Evolutionary conservation across 768 basidiomycete species (phyloP), one percentile per base, ranked within the genome.

Genomic region (Cystofilobasidium ferigula): DNA sequence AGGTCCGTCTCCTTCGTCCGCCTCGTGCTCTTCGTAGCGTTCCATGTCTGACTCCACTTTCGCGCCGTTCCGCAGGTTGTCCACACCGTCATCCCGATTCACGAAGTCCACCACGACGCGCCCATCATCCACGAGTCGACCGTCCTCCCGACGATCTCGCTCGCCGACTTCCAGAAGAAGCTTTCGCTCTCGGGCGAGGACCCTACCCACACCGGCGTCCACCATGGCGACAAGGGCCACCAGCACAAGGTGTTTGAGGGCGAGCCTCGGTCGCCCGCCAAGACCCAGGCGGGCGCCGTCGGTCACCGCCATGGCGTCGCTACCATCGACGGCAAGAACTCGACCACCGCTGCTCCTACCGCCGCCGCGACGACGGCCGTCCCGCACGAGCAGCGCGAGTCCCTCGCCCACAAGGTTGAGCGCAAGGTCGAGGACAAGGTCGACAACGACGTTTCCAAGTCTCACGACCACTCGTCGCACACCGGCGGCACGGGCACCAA

Each of bases 31-130:
- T n/a, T n/a, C n/a, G n/a, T n/a, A n/a, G n/a, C n/a, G n/a, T n/a
- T n/a, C n/a, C n/a, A n/a, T n/a, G n/a, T n/a, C n/a, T n/a, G n/a
- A n/a, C n/a, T n/a, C n/a, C n/a, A n/a, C n/a, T n/a, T n/a, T n/a
- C n/a, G n/a, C n/a, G n/a, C n/a, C n/a, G n/a, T n/a, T n/a, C n/a
- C n/a, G n/a, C n/a, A n/a, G n/a, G n/a, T n/a, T n/a, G 73, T 77
- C 53, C 77, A 77, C 76, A 76, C 74, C 70, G 73, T 72, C 71
- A 68, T 74, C 61, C 75, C 75, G 45, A 70, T 78, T 60, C 72
- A 75, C 70, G 75, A 77, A 70, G 73, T 61, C 64, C 71, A 75
- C 54, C 76, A 77, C 74, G 76, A 77, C 64, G 73, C 73, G 5
- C 72, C 72, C 28, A 69, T 69, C 43, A 60, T 67, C 16, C 65